Base-by-base conservation (phyloP, 805 yeast species). In the Millerozyma miso region DNA sequence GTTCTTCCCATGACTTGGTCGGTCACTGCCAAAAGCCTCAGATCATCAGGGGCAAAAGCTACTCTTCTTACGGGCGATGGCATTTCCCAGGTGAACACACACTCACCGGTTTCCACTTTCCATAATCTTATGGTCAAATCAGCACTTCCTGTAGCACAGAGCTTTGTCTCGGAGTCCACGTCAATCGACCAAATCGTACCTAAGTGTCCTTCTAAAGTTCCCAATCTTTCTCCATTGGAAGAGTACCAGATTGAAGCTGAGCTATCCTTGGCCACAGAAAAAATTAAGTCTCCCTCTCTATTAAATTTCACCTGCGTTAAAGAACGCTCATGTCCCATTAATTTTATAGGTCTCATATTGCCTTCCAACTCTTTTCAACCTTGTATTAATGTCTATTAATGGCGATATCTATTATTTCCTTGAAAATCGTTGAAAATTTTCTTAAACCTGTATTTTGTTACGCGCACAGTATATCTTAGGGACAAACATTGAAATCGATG, bases 121-220 rank as follows among this genome's bases (percentile, higher is more conserved):
- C 97, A 93, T 50, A 91, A 75, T 55, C 85, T 86, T 53, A 87
- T 80, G 41, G 85, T 73, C 63, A 84, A 81, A 62, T 93, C 99
- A 42, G 97, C 96, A 48, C 93, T 81, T 31, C 96, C 97, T 3
- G 99, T 90, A 44, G 83, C 80, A 50, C 88, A 81, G 48, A 77
- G 76, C 33, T 75, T 71, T n/a, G 91, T 74, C 43, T 77, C 75
- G 33, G 70, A 64, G 63, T 88, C 93, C 37, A 89, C 83, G 62
- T 90, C 98, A 51, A 93, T 83, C 29, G 96, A 83, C 93, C 95
- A 88, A 56, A 93, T 83, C 42, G 97, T 86, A 82, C 99, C 99
- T 45, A 76, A 76, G 65, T 93, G 98, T 32, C 75, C 75, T 44
- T 70, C 80, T 53, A 88, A 79, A 46, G 99, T 93, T 39, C 99